Conservation (phyloP, 2,329 filamentous ascomycete species). For the Huntiella savannae region DNA sequence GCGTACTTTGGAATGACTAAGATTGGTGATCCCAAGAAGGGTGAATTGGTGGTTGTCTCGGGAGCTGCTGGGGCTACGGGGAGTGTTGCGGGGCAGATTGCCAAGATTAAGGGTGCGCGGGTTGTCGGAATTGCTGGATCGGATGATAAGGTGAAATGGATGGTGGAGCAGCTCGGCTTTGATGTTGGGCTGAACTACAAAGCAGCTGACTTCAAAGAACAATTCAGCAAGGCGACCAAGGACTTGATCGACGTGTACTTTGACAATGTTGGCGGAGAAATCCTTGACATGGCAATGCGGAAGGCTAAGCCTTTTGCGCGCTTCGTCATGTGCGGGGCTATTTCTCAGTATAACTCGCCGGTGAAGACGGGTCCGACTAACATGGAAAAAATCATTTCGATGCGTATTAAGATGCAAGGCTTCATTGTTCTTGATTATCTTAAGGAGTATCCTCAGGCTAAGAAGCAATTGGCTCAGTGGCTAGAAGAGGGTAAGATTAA, state of each 20-base stretch:
- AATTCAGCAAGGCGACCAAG: constrained; percentile 39
- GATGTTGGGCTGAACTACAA: constrained; percentile 55
- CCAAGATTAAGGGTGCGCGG: constrained; percentile 46
- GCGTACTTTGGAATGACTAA: constrained; percentile 58
- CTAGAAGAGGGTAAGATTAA: constrained; percentile 53
- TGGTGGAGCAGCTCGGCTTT: constrained; percentile 45
- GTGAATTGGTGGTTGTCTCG: constrained; percentile 59
- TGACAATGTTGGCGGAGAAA: constrained; percentile 54
- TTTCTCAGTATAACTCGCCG: constrained; percentile 47
- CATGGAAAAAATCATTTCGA: constrained; percentile 30
- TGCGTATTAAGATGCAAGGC: constrained; percentile 44
- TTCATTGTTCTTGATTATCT: constrained; percentile 56
- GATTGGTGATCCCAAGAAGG: constrained; percentile 46
- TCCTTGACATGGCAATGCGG: constrained; percentile 44
- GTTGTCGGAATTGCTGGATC: constrained; percentile 48
- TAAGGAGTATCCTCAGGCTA: constrained; percentile 36
- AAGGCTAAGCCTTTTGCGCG: constrained; percentile 43
- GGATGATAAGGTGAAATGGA: constrained; percentile 47
- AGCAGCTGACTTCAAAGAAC: constrained; percentile 36
- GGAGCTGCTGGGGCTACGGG: constrained; percentile 65
- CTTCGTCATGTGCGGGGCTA: constrained; percentile 53
- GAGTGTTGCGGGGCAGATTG: constrained; percentile 58
- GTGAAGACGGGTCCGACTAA: constrained; percentile 32
- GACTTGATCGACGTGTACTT: constrained; percentile 50
- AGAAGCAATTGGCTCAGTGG: constrained; percentile 45